These are phyloP conservation scores for Scleromitrula shiraiana DNA, from an alignment of 2,329 filamentous ascomycete species.

Conservation along the genomic window DNA sequence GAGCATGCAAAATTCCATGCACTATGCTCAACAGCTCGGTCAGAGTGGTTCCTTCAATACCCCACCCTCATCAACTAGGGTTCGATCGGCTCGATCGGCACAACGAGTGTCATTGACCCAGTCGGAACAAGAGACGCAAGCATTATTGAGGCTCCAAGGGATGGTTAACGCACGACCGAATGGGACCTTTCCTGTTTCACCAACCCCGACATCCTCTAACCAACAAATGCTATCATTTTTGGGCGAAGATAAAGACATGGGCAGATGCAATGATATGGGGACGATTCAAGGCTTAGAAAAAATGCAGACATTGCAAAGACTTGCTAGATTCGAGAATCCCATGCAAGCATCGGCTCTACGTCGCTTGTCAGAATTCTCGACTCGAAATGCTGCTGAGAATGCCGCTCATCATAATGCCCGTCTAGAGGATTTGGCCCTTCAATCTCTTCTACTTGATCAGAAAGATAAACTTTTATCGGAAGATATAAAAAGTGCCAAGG, in stretches of 20 bases:
- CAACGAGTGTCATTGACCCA: constrained; percentile 7
- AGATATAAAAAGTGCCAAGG: not conserved
- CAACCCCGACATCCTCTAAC: not conserved
- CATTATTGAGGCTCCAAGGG: constrained; percentile 5
- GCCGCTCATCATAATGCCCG: not conserved
- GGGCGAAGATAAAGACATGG: constrained; percentile 8
- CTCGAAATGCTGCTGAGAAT: not conserved
- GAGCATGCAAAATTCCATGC: constrained; percentile 25
- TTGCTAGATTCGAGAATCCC: constrained; percentile 27
- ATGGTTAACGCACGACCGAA: constrained; percentile 2
- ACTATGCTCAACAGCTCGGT: constrained; percentile 26
- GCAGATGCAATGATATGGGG: not conserved
- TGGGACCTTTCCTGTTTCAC: not conserved
- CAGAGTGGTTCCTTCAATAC: constrained; percentile 11
- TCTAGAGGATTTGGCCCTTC: not conserved
- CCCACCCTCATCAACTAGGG: constrained; percentile 2
- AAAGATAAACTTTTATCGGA: not conserved
- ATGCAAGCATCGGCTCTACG: constrained; percentile 20
- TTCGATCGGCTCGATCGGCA: constrained; percentile 1
- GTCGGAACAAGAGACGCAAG: constrained; percentile 11
- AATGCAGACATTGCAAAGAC: constrained; percentile 28
- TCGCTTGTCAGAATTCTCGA: constrained; percentile 20
- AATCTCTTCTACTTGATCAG: not conserved
- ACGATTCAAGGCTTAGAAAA: constrained; percentile 23
- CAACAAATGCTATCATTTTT: not conserved